Evolutionary conservation across 306 rosid genomes (phyloP), one percentile per base, ranked within the genome.

Genomic region (Fragaria iinumae): DNA sequence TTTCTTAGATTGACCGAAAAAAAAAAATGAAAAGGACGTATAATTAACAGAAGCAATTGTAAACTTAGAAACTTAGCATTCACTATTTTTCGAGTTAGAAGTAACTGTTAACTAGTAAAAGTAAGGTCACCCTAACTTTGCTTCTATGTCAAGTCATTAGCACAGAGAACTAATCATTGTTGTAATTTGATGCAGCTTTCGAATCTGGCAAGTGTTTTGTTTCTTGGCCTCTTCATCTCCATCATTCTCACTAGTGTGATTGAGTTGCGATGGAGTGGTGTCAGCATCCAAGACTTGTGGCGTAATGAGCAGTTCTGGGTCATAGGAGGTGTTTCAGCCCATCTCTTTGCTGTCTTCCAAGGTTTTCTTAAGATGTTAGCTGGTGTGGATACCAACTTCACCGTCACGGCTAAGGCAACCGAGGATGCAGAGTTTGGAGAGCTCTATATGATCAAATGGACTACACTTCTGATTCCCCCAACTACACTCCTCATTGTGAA

Each of bases 281-380:
- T 95, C 17, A 89, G 95, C 77, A 88, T 90, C 0, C 90, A 89
- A 83, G 98, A 88, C 43, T 45, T 89, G 60, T 92, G 98, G 98
- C 89, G 98, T 74, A 95, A 92, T 9, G 97, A 95, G 86, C 97
- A 95, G 71, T 95, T 95, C 79, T 95, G 98, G 98, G 98, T 95
- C 39, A 95, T 92, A 3, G 97, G 97, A 83, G 98, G 98, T 45
- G 98, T 95, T 73, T 95, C 98, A 29, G 97, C 98, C 4, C 98
- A 95, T 87, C 89, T 95, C 10, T 95, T 95, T 55, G 98, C 98
- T 16, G 96, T 95, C 29, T 95, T 92, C 89, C 98, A 95, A 78
- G 98, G 98, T 32, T 92, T 94, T 70, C 85, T 94, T 1, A 94
- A 94, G 78, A 91, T 94, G 96, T 67, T 89, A 53, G 98, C 98